Conservation (phyloP, 2,329 filamentous ascomycete species). For the Cadophora luteo-olivacea region DNA sequence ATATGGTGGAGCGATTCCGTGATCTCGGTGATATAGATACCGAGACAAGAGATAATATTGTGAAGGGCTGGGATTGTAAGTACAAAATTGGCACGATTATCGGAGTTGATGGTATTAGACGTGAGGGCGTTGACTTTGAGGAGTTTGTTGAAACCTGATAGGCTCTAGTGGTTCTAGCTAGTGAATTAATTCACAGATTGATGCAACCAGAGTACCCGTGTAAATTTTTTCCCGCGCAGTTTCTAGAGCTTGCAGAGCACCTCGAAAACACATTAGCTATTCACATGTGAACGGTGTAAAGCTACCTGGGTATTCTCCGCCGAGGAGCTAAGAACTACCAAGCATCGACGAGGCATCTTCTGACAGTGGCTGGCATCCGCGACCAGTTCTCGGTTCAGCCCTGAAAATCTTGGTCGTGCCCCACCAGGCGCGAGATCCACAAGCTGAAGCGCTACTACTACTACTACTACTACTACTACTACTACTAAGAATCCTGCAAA, state of each 20-base stretch:
- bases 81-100: conserved; percentile 11
- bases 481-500: not conserved
- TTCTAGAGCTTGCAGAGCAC: no score
- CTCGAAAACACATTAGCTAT: no score
- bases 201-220: no score
- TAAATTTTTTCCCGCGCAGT: not conserved
- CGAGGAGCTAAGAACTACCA: not conserved
- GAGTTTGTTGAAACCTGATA: conserved; percentile 5
- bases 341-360: not conserved
- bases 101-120: conserved; percentile 15
- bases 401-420: not conserved
- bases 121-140: conserved; percentile 20
- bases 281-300: not conserved
- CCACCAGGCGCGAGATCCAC: not conserved
- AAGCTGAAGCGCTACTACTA: not conserved
- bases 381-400: not conserved
- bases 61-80: not conserved
- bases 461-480: not conserved
- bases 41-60: not conserved
- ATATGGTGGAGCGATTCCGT: conserved; percentile 11
- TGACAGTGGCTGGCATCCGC: no score
- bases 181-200: not conserved
- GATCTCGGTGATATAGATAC: conserved; percentile 10
- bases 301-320: not conserved
- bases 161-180: not conserved